Base-by-base conservation (phyloP, 2,329 filamentous ascomycete genomes). In the Paraconiothyrium brasiliense region DNA sequence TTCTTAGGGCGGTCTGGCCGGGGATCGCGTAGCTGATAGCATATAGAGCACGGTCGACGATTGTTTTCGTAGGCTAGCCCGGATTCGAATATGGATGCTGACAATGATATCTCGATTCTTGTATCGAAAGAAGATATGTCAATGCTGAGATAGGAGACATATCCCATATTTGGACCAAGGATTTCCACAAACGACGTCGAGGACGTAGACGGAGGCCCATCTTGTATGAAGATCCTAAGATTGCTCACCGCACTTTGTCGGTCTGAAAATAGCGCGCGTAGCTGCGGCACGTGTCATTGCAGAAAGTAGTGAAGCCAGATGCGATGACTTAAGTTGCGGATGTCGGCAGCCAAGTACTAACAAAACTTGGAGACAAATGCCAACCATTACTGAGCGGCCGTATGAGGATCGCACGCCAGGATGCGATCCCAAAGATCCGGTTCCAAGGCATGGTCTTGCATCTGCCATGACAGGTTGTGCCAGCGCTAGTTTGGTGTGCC, bases 401-500 rank as follows among this genome's bases (percentile, higher is more conserved):
- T 49, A 49, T 49, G 24, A 32, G 37, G 48, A 51, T 37, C 48
- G n/a, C 32, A 37, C 30, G 30, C 30, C 32, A 51, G 48, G 32
- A 37, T 37, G 14, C 48, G 48, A 51, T 51, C 32, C 32, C 30
- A 35, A 32, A 37, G 30, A 51, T 37, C 27, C 16, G 46, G 24
- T 30, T 48, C 30, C 24, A 30, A 48, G 48, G 14, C 11, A 7
- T 35, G 6, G 30, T 16, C 32, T 37, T 22, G 32, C n/a, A 51
- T 35, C 32, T 37, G 7, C 48, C 32, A 37, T 50, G 48, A 50
- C 48, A 50, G n/a, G 16, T 34, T n/a, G n/a, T 32, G 9, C 14
- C 5, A 51, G 30, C 48, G 46, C 32, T 51, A 37, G 20, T 32
- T 13, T 22, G n/a, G n/a, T 13, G 10, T 51, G 16, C 32, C 27